These are phyloP conservation scores for Calocybe gambosa DNA, from an alignment of 1,284 basidiomycete species.

Conservation along the genomic window DNA sequence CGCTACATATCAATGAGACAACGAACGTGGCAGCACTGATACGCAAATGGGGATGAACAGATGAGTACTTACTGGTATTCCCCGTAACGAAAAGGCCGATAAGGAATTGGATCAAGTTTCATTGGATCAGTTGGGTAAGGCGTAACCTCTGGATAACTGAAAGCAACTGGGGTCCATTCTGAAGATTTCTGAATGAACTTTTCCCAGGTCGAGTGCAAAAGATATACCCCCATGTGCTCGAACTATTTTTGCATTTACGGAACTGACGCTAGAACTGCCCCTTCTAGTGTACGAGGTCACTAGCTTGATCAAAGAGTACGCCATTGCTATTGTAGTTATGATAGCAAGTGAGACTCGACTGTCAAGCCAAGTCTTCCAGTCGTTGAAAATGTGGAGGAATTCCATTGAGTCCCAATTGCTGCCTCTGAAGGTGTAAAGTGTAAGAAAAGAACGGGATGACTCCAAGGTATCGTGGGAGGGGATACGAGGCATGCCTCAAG, in stretches of 20 bases:
- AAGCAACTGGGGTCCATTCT: conserved; percentile 47
- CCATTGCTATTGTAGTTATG: neutral
- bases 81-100: conserved; percentile 59
- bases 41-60: neutral
- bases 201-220: too few species aligned
- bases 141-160: conserved; percentile 47
- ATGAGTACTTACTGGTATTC: conserved; percentile 47
- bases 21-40: neutral
- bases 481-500: neutral
- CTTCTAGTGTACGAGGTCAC: neutral
- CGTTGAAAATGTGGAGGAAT: neutral
- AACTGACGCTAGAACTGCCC: neutral
- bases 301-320: neutral
- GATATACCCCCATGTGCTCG: conserved; percentile 11
- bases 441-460: neutral
- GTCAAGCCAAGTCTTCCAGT: neutral
- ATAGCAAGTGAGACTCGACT: neutral
- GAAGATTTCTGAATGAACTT: neutral
- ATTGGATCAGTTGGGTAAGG: conserved; percentile 33
- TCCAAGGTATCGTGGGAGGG: neutral
- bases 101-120: conserved; percentile 49
- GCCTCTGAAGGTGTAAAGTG: neutral
- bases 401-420: neutral
- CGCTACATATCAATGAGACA: conserved; percentile 28
- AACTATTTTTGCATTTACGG: conserved; percentile 1